These are phyloP conservation scores for Bothriochloa decipiens DNA, from an alignment of 176 grass and related monocot species.

Conservation along the genomic window DNA sequence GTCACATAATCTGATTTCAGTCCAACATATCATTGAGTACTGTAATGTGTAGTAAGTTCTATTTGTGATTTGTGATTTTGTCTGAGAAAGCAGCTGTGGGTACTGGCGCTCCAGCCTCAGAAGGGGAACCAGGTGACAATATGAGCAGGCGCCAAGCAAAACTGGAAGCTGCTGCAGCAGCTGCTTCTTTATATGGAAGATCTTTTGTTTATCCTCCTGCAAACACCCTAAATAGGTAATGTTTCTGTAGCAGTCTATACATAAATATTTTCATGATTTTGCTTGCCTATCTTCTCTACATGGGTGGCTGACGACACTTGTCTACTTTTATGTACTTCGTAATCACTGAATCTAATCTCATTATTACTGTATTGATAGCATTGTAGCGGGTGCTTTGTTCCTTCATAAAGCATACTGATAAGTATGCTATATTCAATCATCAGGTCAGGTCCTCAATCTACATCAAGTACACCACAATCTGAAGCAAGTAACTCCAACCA, in stretches of 20 bases:
- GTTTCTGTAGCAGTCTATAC: constrained; percentile 5
- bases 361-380: not conserved
- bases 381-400: not conserved
- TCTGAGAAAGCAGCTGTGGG: constrained; percentile 41
- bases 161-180: constrained; percentile 69
- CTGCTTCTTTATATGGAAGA: constrained; percentile 74
- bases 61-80: not conserved
- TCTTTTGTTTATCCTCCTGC: constrained; percentile 71
- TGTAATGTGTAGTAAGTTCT: constrained; percentile 21
- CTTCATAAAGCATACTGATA: not conserved
- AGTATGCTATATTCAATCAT: not conserved
- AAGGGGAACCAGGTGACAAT: constrained; percentile 46
- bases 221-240: constrained; percentile 47
- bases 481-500: constrained; percentile 58
- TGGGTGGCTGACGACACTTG: constrained; percentile 8
- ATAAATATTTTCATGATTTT: constrained; percentile 14
- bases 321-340: not conserved
- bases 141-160: constrained; percentile 59
- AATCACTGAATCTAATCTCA: constrained; percentile 1
- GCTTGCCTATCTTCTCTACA: not conserved
- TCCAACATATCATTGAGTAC: constrained; percentile 3
- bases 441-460: constrained; percentile 46
- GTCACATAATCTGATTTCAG: not conserved
- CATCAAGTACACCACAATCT: constrained; percentile 35
- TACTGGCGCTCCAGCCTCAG: constrained; percentile 39